Percentiles rank a stretch among this genome's conserved stretches.
Conservation (phyloP, 192 early-diverging fungal species). For the Coemansia sp. region DNA sequence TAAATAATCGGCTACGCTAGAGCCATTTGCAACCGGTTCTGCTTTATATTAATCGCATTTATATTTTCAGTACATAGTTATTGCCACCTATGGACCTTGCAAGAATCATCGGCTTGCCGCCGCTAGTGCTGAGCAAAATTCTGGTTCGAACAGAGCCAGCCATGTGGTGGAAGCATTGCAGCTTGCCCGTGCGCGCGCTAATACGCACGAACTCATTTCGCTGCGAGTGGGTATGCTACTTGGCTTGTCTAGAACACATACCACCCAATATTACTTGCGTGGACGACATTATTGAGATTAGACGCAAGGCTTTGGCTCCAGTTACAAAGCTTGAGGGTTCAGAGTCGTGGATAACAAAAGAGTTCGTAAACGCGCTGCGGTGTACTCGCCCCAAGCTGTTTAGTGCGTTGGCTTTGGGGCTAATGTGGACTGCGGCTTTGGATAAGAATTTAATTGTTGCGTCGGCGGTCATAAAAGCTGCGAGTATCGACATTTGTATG, state of each 20-base stretch:
- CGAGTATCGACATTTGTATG: not conserved
- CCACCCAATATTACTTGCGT: not conserved
- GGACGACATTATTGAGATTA: constrained; percentile 5
- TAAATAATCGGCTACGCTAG: too few species aligned
- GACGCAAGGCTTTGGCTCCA: constrained; percentile 7
- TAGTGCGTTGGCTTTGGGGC: constrained; percentile 3
- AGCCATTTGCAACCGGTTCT: too few species aligned
- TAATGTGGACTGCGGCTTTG: constrained; percentile 12
- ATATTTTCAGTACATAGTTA: too few species aligned
- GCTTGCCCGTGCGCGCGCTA: not conserved
- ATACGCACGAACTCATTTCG: constrained; percentile 28
- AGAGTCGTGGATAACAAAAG: constrained; percentile 18
- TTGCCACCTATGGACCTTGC: too few species aligned
- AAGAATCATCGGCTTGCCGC: too few species aligned
- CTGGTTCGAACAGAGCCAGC: constrained; percentile 23
- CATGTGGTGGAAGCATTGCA: constrained; percentile 5
- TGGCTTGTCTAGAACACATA: not conserved
- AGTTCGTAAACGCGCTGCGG: constrained; percentile 22
- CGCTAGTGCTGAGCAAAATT: constrained; percentile 16
- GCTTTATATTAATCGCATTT: constrained; percentile 1
- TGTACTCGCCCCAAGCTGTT: constrained; percentile 7
- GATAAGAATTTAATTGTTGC: not conserved
- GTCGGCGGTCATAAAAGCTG: constrained; percentile 3
- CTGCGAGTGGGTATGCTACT: constrained; percentile 16
- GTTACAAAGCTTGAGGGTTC: constrained; percentile 12